Base-by-base conservation (phyloP, 352 stramenopile species). In the Globisporangium mamillatum region DNA sequence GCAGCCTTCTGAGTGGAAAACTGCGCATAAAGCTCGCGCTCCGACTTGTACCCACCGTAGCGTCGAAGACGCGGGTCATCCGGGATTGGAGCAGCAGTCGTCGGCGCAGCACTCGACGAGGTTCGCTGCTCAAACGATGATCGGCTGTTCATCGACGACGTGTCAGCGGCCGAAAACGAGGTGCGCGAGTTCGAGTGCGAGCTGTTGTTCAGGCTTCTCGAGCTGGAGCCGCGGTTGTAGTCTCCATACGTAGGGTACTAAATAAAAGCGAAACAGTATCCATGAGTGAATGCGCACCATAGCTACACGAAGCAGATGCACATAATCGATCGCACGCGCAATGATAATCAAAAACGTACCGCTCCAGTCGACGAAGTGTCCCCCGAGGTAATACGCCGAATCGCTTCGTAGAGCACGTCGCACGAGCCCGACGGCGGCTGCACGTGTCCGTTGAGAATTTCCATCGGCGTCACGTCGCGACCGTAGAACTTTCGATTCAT, bases 401-500 rank as follows among this genome's bases (percentile, higher is more conserved):
- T 91, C 2, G 86, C 76, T 24, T 93, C 84, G 59, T 86, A 93
- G 1, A 94, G 77, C 44, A 79, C 68, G 66, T 94, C 86, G 52
- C 86, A 93, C 1, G 80, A 71, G 34, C 84, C 86, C 1, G 76
- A 6, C 1, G 86, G 88, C 16, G 86, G 77, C 32, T 82, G 72
- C 29, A 95, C 84, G 55, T 93, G 77, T 64, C 89, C 89, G 56
- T 70, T 92, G 8, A 96, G 67, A 64, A 96, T 95, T 70, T 96
- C 83, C 69, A 82, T 79, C 4, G 89, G 87, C n/a, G 76, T 81
- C 50, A 96, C 82, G 9, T 95, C 87, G 14, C 82, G 80, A 16
- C 87, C 89, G 74, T 96, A 96, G 61, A 94, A 96, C 67, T 89
- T 81, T 53, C 54, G 70, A 73, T 96, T 96, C 83, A 96, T 93